phyloP scores from a whole-genome alignment of 306 rosid genomes.

The Corylus heterophylla region DNA sequence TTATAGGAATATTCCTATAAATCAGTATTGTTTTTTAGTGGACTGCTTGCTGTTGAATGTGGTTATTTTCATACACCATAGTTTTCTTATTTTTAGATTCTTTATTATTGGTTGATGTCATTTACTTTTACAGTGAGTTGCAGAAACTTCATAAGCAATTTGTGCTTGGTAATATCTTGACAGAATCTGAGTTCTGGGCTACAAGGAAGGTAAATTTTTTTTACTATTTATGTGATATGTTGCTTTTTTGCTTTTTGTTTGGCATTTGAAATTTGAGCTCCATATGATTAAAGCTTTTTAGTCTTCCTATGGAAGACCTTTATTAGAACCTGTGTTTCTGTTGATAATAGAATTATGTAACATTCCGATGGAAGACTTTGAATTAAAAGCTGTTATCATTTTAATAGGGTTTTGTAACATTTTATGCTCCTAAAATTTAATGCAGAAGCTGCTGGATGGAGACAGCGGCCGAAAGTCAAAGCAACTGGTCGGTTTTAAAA shows the following conservation, averaged over 20 bases:
- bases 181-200: slow-evolving; percentile 98
- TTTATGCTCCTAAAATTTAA: slow-evolving; percentile 11
- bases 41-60: slow-evolving; percentile 1
- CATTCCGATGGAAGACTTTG: neutral
- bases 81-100: neutral
- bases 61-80: neutral
- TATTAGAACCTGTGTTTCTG: slow-evolving; percentile 4
- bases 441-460: slow-evolving; percentile 79
- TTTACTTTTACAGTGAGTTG: slow-evolving; percentile 64
- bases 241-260: slow-evolving; percentile 10
- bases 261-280: slow-evolving; percentile 24
- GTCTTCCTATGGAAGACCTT: slow-evolving; percentile 3
- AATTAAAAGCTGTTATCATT: neutral
- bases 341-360: slow-evolving; percentile 3
- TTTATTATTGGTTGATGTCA: slow-evolving; percentile 7
- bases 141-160: slow-evolving; percentile 89
- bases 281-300: neutral
- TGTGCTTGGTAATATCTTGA: slow-evolving; percentile 77
- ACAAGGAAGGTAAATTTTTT: slow-evolving; percentile 72
- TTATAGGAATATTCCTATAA: neutral
- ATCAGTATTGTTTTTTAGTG: slow-evolving; percentile 10
- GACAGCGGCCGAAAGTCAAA: slow-evolving; percentile 67
- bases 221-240: slow-evolving; percentile 9
- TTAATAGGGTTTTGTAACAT: slow-evolving; percentile 20
- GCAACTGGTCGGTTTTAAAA: slow-evolving; percentile 85